Evolutionary conservation across 768 basidiomycete genomes (phyloP), one percentile per base, ranked within the genome.

Genomic region (Serpula lacrymans): DNA sequence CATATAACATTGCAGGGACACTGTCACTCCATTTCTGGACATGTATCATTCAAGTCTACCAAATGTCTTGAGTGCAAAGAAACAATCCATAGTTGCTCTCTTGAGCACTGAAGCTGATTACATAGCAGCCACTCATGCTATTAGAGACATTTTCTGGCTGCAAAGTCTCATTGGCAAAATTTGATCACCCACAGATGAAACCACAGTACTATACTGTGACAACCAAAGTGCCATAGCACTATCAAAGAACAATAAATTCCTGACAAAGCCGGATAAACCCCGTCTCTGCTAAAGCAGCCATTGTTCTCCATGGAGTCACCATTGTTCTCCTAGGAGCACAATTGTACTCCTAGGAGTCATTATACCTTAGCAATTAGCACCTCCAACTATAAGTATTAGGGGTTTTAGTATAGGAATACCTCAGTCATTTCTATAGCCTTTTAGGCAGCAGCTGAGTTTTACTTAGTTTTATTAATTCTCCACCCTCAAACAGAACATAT

Each of bases 41-140:
- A 57, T 35, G 39, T 47, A 4, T 63, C 52, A 35, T 41, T 54
- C 16, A 31, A n/a, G n/a, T n/a, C n/a, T n/a, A n/a, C n/a, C n/a
- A n/a, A n/a, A 49, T 71, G 21, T 49, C 50, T 2, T 71, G 68
- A 48, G 47, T 16, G 62, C 60, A 0, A 51, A 57, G 17, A 47
- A 57, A 24, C 70, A 73, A 43, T 30, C 54, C 8, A 52, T 57
- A 2, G 56, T 69, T 26, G 47, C 65, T 0, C 40, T 48, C 4
- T 68, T 62, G 1, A 64, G 61, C 2, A 53, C 53, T 2, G 60
- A 72, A 44, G 61, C 65, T 1, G 69, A 71, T 47, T 70, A 65
- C 49, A 58, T 68, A 23, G 64, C 64, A 2, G 55, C 64, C 2
- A 41, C 54, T 0, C 48, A 58, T 23, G 56, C n/a, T n/a, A n/a